Base-by-base conservation (phyloP, 345 rosid genomes). In the Rhizophora apiculata region DNA sequence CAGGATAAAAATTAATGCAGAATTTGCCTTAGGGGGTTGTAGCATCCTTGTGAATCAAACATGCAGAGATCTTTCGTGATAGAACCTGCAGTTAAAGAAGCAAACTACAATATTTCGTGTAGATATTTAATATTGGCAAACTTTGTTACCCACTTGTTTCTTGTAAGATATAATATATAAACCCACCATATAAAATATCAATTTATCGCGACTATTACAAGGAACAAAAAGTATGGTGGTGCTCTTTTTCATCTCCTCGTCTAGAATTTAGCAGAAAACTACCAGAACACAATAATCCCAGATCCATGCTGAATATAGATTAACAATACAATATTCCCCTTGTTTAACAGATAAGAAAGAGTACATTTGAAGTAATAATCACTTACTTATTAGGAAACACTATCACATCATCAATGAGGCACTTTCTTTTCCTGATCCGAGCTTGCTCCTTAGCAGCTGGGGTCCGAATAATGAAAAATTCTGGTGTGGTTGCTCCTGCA, bases 361-460 rank as follows among this genome's bases (percentile, higher is more conserved):
- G 30, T 22, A 67, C 63, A 34, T 53, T 37, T 39, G 64, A 65
- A 62, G 62, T 48, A 58, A 49, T 6, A 32, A 64, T 69, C 20
- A 70, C 91, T 78, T 89, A 94, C 98, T 68, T 67, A 75, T 83
- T 94, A 26, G 96, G 84, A 77, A 89, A 80, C 54, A 85, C 71
- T 24, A 81, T 75, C 60, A 75, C 69, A 53, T 88, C 86, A 74
- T 94, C 98, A 39, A 73, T 75, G 37, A 84, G 29, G 76, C 88
- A 87, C 73, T 85, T 88, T 65, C 92, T 78, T 76, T 88, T 88
- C 78, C 83, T 79, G 61, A 70, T 68, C 72, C 71, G 84, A 60
- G 78, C 59, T 73, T 68, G 69, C 77, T 94, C 97, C 82, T 78
- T 88, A 27, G 79, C 62, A 48, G 89, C 85, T 29, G 96, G 95